Percentiles rank a stretch among this genome's conserved stretches.
Evolutionary conservation across 768 basidiomycete genomes (phyloP).

Genomic region (Lactarius deliciosus): DNA sequence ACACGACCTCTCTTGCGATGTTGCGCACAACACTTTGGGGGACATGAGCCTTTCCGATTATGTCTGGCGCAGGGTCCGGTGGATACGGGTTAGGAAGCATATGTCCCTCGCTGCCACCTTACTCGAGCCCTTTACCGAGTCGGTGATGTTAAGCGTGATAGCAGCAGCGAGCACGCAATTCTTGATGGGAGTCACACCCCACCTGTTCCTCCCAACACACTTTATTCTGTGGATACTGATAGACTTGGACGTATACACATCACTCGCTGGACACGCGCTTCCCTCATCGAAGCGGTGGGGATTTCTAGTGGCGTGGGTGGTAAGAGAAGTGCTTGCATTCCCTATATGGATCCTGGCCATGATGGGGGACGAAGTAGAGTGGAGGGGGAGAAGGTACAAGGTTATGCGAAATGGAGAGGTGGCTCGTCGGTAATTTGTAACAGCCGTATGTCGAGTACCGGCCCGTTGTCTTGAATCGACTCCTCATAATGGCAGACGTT

Average conservation of each 20-base stretch:
- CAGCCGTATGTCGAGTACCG: neutral
- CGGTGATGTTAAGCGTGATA: slow-evolving; percentile 65
- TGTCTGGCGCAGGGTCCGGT: slow-evolving; percentile 85
- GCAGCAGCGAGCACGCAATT: slow-evolving; percentile 54
- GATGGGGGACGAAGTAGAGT: slow-evolving; percentile 74
- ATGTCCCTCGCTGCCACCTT: slow-evolving; percentile 89
- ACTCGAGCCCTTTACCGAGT: slow-evolving; percentile 92
- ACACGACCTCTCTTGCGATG: slow-evolving; percentile 89
- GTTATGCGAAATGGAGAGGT: slow-evolving; percentile 66
- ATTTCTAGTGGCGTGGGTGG: slow-evolving; percentile 77
- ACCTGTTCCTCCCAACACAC: slow-evolving; percentile 59
- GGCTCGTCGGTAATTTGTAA: slow-evolving; percentile 3
- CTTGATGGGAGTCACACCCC: slow-evolving; percentile 50
- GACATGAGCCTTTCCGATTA: slow-evolving; percentile 85
- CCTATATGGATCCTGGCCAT: slow-evolving; percentile 89
- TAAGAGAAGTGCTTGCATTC: slow-evolving; percentile 78
- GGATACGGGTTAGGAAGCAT: slow-evolving; percentile 95
- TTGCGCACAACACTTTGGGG: slow-evolving; percentile 86
- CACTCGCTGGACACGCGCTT: slow-evolving; percentile 67
- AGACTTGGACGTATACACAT: slow-evolving; percentile 80
- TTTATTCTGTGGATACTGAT: slow-evolving; percentile 69
- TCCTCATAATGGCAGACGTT: slow-evolving; percentile 39
- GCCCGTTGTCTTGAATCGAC: slow-evolving; percentile 15
- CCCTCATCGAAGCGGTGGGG: slow-evolving; percentile 47
- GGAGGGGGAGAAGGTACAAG: slow-evolving; percentile 82